Evolutionary conservation across 129 eudicot species (phyloP).

Genomic region (Chrysanthemum lavandulifolium): DNA sequence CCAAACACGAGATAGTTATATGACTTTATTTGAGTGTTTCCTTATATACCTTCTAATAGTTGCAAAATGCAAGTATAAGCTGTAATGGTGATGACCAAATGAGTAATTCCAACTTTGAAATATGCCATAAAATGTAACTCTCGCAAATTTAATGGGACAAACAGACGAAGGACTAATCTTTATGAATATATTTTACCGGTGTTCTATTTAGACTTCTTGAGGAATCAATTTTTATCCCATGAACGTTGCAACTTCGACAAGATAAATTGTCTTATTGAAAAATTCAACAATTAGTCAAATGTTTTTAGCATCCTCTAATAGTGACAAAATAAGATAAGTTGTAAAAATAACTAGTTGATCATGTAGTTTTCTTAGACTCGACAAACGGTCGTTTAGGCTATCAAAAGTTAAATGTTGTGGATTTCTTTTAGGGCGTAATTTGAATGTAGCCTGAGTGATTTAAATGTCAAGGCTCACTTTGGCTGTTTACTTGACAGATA

Average conservation of each 20-base stretch:
- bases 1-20: background rate
- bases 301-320: background rate
- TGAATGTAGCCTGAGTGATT: no score
- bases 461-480: no score
- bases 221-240: background rate
- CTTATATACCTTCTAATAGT: background rate
- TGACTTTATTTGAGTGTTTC: background rate
- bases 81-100: background rate
- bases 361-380: no score
- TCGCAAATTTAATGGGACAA: background rate
- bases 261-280: background rate
- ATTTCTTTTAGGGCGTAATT: no score
- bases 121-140: background rate
- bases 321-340: background rate
- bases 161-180: background rate
- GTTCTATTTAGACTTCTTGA: no score
- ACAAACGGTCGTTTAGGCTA: no score
- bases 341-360: no score
- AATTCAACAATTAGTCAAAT: background rate
- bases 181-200: no score
- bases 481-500: conserved; percentile 50
- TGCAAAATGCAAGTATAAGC: background rate
- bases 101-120: background rate
- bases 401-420: no score
- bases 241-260: background rate